Percentiles rank a stretch among this genome's conserved stretches.
Evolutionary conservation across 2,329 filamentous ascomycete species (phyloP).

Genomic region (Xylariomycetidae sp.): DNA sequence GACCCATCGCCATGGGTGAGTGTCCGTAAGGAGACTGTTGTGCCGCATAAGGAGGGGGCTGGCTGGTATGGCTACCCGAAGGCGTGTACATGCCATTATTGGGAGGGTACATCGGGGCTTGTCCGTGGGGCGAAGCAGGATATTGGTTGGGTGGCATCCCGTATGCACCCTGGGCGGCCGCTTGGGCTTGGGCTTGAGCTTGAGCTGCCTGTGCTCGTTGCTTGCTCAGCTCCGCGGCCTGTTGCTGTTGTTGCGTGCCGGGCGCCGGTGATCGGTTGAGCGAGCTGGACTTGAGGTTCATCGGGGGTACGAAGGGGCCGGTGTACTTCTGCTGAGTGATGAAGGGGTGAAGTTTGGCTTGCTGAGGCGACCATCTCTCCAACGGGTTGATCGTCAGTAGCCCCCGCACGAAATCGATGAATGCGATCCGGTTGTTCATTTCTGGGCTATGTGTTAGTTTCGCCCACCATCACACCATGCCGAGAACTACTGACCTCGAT

Average conservation of each 20-base stretch:
- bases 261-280: constrained; percentile 83
- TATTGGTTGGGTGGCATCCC: constrained; percentile 43
- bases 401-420: constrained; percentile 96
- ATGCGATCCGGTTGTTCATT: constrained; percentile 96
- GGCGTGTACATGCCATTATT: constrained; percentile 78
- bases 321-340: constrained; percentile 98
- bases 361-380: constrained; percentile 95
- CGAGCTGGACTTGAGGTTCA: constrained; percentile 88
- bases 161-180: constrained; percentile 63
- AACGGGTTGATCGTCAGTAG: constrained; percentile 90
- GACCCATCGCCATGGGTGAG: constrained; percentile 69
- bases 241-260: constrained; percentile 91
- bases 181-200: constrained; percentile 63
- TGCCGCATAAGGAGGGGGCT: constrained; percentile 73
- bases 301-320: constrained; percentile 90
- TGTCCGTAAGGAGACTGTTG: constrained; percentile 65
- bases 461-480: constrained; percentile 4
- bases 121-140: constrained; percentile 37
- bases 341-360: constrained; percentile 95
- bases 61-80: constrained; percentile 44
- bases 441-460: constrained; percentile 47
- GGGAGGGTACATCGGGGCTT: constrained; percentile 69
- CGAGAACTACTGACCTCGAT: constrained; percentile 64
- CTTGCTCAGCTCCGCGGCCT: constrained; percentile 89
- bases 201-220: constrained; percentile 72